phyloP scores from a whole-genome alignment of 176 grass and related monocot species.

The Avena sativa region DNA sequence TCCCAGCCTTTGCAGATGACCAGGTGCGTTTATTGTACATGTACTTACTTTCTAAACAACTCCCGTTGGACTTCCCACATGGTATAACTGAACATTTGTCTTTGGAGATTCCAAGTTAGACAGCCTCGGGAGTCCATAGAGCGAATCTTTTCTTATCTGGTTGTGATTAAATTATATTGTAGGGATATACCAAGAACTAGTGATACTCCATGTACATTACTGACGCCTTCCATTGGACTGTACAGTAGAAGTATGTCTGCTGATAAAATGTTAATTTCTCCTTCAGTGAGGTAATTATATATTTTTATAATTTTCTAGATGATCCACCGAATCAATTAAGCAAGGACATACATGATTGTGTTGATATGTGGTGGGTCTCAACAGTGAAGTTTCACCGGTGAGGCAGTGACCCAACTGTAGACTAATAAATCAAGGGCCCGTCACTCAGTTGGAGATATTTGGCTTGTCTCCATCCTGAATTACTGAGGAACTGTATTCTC shows the following conservation, averaged over 20 bases:
- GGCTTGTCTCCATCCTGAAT: conserved; percentile 41
- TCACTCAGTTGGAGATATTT: conserved; percentile 39
- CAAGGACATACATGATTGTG: conserved; percentile 41
- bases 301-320: conserved; percentile 8
- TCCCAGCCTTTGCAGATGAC: conserved; percentile 29
- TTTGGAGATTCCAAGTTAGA: neutral
- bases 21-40: conserved; percentile 25
- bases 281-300: conserved; percentile 4
- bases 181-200: too few relatives aligned
- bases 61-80: neutral
- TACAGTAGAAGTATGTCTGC: too few relatives aligned
- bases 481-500: conserved; percentile 28
- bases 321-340: conserved; percentile 24
- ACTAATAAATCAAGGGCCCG: conserved; percentile 45
- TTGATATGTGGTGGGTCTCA: conserved; percentile 42
- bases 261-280: neutral
- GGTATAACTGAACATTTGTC: neutral
- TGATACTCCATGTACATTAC: too few relatives aligned
- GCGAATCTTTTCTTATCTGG: conserved; percentile 16
- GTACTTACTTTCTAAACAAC: neutral
- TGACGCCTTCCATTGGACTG: too few relatives aligned
- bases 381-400: conserved; percentile 39
- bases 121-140: neutral
- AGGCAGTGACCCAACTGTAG: conserved; percentile 45
- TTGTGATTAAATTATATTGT: neutral